phyloP scores from a whole-genome alignment of 1,284 basidiomycete genomes.

The Leccinum subrobustum region DNA sequence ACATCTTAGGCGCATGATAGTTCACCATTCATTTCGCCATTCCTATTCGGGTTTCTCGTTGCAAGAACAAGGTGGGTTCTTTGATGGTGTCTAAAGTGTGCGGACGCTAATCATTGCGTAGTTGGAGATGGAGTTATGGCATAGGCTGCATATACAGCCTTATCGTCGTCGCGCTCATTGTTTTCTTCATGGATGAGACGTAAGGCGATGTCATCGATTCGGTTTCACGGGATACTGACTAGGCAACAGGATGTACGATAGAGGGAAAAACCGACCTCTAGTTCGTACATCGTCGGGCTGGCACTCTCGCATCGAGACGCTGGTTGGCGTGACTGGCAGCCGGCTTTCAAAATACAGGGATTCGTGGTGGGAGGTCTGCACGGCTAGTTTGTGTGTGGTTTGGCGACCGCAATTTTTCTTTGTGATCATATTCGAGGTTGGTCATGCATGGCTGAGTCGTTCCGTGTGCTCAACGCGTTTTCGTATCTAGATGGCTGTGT shows the following conservation, averaged over 20 bases:
- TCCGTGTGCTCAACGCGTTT: background rate
- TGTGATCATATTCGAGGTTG: slow-evolving; percentile 57
- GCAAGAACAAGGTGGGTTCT: slow-evolving; percentile 47
- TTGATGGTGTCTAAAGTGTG: background rate
- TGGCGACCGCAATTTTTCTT: slow-evolving; percentile 65
- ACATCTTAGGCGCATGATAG: slow-evolving; percentile 10
- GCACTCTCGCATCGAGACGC: slow-evolving; percentile 56
- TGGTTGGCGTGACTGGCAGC: slow-evolving; percentile 64
- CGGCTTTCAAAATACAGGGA: slow-evolving; percentile 62
- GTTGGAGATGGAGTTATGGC: slow-evolving; percentile 74
- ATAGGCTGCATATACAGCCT: slow-evolving; percentile 60
- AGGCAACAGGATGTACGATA: slow-evolving; percentile 60
- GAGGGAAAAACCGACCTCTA: slow-evolving; percentile 54
- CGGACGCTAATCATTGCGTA: slow-evolving; percentile 19
- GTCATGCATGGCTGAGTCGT: background rate
- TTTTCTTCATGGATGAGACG: slow-evolving; percentile 66
- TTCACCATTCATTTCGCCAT: slow-evolving; percentile 66
- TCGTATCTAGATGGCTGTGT: slow-evolving; percentile 36
- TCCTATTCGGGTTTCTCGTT: slow-evolving; percentile 68
- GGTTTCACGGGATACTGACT: slow-evolving; percentile 8
- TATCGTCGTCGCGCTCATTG: slow-evolving; percentile 57
- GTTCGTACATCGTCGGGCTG: slow-evolving; percentile 44
- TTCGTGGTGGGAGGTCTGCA: slow-evolving; percentile 48
- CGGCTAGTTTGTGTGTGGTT: slow-evolving; percentile 52
- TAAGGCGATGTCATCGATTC: slow-evolving; percentile 29